A percentile compares a stretch with the other conserved stretches of the same genome.
Evolutionary conservation across 78 protist genomes (phyloP).

Genomic region (Emiliania huxleyi): DNA sequence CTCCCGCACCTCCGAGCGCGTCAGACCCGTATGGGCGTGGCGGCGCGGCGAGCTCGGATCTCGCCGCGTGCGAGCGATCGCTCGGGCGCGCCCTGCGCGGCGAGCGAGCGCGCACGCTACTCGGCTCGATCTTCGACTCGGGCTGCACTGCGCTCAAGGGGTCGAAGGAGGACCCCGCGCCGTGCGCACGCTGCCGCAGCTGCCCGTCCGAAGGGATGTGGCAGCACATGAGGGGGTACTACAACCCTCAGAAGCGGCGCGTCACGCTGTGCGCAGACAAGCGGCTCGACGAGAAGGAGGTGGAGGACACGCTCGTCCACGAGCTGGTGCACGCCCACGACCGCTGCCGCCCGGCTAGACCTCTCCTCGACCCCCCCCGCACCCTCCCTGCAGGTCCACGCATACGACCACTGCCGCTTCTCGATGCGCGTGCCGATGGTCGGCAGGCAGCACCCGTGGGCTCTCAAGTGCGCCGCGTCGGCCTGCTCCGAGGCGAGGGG

Average conservation of each 20-base stretch:
- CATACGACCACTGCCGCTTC: constrained; percentile 15
- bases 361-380: no score
- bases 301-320: neutral
- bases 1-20: neutral
- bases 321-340: constrained; percentile 20
- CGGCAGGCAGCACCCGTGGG: constrained; percentile 8
- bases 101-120: neutral
- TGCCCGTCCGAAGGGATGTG: neutral
- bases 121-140: neutral
- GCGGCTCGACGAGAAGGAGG: no score
- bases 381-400: neutral
- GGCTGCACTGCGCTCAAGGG: neutral
- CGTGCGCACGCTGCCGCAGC: neutral
- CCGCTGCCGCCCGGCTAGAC: neutral
- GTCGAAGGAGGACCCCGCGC: neutral
- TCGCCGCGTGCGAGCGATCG: neutral
- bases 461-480: neutral
- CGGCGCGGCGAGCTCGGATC: neutral
- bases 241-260: neutral
- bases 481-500: neutral
- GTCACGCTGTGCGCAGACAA: neutral
- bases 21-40: neutral
- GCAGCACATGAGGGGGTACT: neutral
- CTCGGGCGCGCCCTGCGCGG: neutral
- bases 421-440: neutral